phyloP scores from a whole-genome alignment of 345 rosid species.

The Euphorbia lathyris region DNA sequence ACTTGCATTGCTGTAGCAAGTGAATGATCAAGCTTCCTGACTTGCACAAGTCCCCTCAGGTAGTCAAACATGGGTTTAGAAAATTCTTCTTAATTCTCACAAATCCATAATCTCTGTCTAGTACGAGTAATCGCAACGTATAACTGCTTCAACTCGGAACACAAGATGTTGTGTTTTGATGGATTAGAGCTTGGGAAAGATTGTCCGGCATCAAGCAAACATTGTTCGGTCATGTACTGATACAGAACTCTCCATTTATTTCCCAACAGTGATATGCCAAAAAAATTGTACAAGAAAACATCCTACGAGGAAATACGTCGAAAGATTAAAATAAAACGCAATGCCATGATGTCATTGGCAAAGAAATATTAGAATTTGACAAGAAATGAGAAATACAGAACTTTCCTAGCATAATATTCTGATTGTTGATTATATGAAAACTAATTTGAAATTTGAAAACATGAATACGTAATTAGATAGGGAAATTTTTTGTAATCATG shows the following conservation, averaged over 20 bases:
- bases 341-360: too few relatives aligned
- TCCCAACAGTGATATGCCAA: conserved; percentile 41
- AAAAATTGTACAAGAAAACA: conserved; percentile 50
- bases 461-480: too few relatives aligned
- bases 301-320: conserved; percentile 27
- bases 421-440: too few relatives aligned
- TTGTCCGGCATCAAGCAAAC: conserved; percentile 27
- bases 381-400: too few relatives aligned
- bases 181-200: conserved; percentile 30
- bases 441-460: too few relatives aligned
- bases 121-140: conserved; percentile 56
- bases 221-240: conserved; percentile 36
- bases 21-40: conserved; percentile 26
- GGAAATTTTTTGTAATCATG: too few relatives aligned
- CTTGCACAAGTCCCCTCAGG: conserved; percentile 39
- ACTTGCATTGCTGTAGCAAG: conserved; percentile 45
- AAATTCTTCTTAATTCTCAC: conserved; percentile 39
- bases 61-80: conserved; percentile 38
- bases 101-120: conserved; percentile 51
- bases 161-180: conserved; percentile 40
- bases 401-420: too few relatives aligned
- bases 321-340: neutral
- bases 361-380: too few relatives aligned
- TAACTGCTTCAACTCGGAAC: conserved; percentile 49
- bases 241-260: conserved; percentile 55